phyloP scores from a whole-genome alignment of 225 moss, liverwort and hornwort species.

The Marchantia polymorpha region DNA sequence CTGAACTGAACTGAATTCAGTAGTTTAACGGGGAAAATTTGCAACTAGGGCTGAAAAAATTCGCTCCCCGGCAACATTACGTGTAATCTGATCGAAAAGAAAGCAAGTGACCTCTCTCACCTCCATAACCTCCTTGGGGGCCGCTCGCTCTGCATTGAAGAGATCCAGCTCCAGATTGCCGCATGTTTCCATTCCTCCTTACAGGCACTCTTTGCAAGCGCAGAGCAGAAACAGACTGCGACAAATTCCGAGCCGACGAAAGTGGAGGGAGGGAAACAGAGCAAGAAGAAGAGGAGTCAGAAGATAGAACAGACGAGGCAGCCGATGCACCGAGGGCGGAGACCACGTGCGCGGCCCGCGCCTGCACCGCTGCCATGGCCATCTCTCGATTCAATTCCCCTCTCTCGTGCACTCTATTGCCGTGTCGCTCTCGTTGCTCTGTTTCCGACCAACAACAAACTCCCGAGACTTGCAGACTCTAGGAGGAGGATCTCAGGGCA shows the following conservation, averaged over 20 bases:
- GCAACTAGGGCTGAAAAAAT: not conserved
- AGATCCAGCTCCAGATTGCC: not conserved
- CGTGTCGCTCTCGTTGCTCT: not conserved
- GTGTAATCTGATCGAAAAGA: too few species aligned
- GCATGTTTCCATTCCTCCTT: not conserved
- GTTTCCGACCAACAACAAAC: not conserved
- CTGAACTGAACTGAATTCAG: too few species aligned
- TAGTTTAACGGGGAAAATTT: too few species aligned
- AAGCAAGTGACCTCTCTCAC: not conserved
- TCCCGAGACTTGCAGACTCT: not conserved
- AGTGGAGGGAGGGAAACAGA: constrained; percentile 2
- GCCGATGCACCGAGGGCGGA: not conserved
- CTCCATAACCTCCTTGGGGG: constrained; percentile 21
- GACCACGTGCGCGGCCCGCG: not conserved
- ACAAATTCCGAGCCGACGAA: constrained; percentile 10
- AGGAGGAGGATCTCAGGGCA: not conserved
- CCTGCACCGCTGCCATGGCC: constrained; percentile 23
- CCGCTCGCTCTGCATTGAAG: constrained; percentile 11
- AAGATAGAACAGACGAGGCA: not conserved
- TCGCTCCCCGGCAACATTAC: too few species aligned
- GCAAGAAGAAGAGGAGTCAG: constrained; percentile 1
- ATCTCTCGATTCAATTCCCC: not conserved
- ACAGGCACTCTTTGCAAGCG: constrained; percentile 5
- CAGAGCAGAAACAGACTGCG: constrained; percentile 8
- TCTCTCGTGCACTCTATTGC: not conserved